Base-by-base conservation (phyloP, 1,139 yeast genomes). In the Candida sojae region DNA sequence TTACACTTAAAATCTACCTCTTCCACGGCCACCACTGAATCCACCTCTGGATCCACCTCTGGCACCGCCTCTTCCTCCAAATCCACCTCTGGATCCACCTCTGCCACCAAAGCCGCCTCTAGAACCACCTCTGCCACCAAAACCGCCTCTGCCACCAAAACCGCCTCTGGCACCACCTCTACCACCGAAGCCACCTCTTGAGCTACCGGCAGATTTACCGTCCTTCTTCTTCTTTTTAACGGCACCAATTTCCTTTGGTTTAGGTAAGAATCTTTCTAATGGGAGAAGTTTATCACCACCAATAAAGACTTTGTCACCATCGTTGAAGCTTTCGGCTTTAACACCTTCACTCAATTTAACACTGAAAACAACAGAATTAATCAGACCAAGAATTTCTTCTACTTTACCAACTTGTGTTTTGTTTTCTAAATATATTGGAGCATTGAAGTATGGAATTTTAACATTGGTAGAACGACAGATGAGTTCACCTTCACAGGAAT, bases 371-470 rank as follows among this genome's bases (percentile, higher is more conserved):
- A 93, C 98, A 71, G 95, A 99, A 68, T 93, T 93, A 67, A 95
- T 75, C 47, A 99, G 98, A 46, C 99, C 99, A 61, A 95, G 79
- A 57, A 95, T 93, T 77, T 95, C 99, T 68, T 95, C 99, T 50
- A 95, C 96, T 72, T 95, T 95, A 61, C 99, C 99, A 48, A 95
- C 85, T 65, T 88, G 95, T 30, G 96, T 88, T 79, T 86, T 87
- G 79, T 93, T 93, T 69, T 93, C 98, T 59, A 93, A 82, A 69
- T 87, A 95, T 64, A 95, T 92, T 66, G 99, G 99, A 29, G 99
- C 99, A 73, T 95, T 95, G 82, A 95, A 95, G 71, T 93, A 95
- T 61, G 99, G 99, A 58, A 95, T 80, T 77, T 93, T 93, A 53
- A 89, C 83, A 70, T 93, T 93, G 63, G 88, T 88, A 44, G 97